Evolutionary conservation across 106 monocot species (phyloP).

Genomic region (Allium sativum): DNA sequence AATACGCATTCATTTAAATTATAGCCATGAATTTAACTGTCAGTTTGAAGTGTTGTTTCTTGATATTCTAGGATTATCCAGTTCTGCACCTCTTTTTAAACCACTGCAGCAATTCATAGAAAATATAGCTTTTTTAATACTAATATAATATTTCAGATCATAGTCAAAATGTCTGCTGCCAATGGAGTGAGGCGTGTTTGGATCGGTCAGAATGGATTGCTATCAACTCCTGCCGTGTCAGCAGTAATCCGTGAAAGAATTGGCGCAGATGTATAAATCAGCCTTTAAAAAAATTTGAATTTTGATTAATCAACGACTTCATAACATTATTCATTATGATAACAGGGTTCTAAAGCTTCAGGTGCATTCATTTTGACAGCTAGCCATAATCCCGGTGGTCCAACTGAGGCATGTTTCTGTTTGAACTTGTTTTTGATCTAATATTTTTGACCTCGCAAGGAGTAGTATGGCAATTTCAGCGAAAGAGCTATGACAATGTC

Average conservation of each 20-base stretch:
- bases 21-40: too few relatives aligned
- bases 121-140: too few relatives aligned
- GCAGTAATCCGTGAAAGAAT: slow-evolving; percentile 94
- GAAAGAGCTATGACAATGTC: too few relatives aligned
- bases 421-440: not conserved
- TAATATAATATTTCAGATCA: slow-evolving; percentile 37
- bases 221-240: slow-evolving; percentile 97
- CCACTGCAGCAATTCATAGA: too few relatives aligned
- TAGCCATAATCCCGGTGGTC: slow-evolving; percentile 98
- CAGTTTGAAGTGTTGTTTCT: too few relatives aligned
- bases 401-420: slow-evolving; percentile 55
- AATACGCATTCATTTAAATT: too few relatives aligned
- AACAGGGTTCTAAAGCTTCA: slow-evolving; percentile 83
- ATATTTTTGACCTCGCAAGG: not conserved
- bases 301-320: too few relatives aligned
- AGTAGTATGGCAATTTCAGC: too few relatives aligned
- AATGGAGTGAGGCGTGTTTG: slow-evolving; percentile 93
- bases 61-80: too few relatives aligned
- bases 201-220: slow-evolving; percentile 85
- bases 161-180: slow-evolving; percentile 91
- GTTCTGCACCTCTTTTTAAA: too few relatives aligned
- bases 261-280: slow-evolving; percentile 79
- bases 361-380: slow-evolving; percentile 96
- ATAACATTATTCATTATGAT: not conserved
- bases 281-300: not conserved